Base-by-base conservation (phyloP, 352 stramenopile genomes). In the Peronospora destructor region DNA sequence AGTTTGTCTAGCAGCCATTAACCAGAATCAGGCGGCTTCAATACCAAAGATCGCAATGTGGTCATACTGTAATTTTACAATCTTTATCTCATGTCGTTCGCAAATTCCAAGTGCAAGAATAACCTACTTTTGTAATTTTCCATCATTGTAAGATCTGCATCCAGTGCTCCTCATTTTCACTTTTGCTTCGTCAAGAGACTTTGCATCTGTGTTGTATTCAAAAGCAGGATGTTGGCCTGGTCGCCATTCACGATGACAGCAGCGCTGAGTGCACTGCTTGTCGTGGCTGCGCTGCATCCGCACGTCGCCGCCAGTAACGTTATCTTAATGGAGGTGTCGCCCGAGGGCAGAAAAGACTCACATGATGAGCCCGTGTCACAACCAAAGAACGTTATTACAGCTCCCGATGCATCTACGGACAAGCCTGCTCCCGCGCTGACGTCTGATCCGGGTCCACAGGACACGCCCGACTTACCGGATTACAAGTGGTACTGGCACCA, bases 401-500 rank as follows among this genome's bases (percentile, higher is more conserved):
- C 58, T 12, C 32, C 53, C 3, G 48, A 41, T n/a, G 39, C 12
- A 10, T 17, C 48, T 2, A 46, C 48, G 36, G 45, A 55, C 3
- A 48, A 36, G 2, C 34, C 49, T 0, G 44, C 30, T 12, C 26
- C 54, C 6, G 23, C 28, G 8, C 45, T 47, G 2, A 51, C 48
- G 23, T 1, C 43, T 4, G 32, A 48, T 13, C 19, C 45, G 10
- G 62, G 53, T 8, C 62, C 62, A 21, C 42, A 54, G 11, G 61
- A 70, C 33, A 54, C 51, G 4, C 19, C 25, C 1, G 61, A 57
- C 14, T 12, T 17, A 9, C 61, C 61, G 1, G 61, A 70, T 47
- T 70, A 70, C 40, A 52, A 87, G 42, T 87, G 71, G 71, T 83
- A 80, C 69, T 87, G 76, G 76, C 68, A 85, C n/a, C 61, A 87